These are phyloP conservation scores for Monarda citriodora DNA, from an alignment of 305 asterid species.

Conservation along the genomic window DNA sequence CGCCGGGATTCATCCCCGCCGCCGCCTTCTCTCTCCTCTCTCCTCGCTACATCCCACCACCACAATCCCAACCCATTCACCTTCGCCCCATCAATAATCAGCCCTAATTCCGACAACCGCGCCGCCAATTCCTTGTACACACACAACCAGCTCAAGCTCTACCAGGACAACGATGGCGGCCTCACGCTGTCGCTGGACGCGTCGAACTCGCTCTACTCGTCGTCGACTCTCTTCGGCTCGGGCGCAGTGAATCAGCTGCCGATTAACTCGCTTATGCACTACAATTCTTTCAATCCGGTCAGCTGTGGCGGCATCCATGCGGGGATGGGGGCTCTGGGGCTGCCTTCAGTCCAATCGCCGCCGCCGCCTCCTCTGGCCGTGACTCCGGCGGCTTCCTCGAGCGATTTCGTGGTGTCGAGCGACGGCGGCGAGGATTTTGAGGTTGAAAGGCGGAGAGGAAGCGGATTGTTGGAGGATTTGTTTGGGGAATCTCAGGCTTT, in stretches of 20 bases:
- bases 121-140: not conserved
- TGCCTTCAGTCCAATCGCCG: constrained; percentile 55
- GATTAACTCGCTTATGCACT: constrained; percentile 22
- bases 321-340: constrained; percentile 29
- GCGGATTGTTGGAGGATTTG: constrained; percentile 68
- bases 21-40: constrained; percentile 20
- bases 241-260: constrained; percentile 18
- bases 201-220: constrained; percentile 18
- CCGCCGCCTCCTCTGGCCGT: not conserved
- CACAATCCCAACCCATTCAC: constrained; percentile 21
- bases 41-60: constrained; percentile 17
- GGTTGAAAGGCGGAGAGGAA: constrained; percentile 21
- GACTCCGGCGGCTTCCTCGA: constrained; percentile 41
- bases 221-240: constrained; percentile 21
- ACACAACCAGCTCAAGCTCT: constrained; percentile 21
- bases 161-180: constrained; percentile 30
- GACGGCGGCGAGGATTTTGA: constrained; percentile 36
- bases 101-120: constrained; percentile 4
- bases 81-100: not conserved
- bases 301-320: constrained; percentile 2
- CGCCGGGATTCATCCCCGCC: constrained; percentile 12
- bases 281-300: constrained; percentile 14
- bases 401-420: constrained; percentile 32
- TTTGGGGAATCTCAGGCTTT: constrained; percentile 42
- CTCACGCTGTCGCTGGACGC: constrained; percentile 35